Percentiles rank a stretch among this genome's conserved stretches.
Evolutionary conservation across 805 yeast species (phyloP).

Genomic region (Gaillardinia entomophila): DNA sequence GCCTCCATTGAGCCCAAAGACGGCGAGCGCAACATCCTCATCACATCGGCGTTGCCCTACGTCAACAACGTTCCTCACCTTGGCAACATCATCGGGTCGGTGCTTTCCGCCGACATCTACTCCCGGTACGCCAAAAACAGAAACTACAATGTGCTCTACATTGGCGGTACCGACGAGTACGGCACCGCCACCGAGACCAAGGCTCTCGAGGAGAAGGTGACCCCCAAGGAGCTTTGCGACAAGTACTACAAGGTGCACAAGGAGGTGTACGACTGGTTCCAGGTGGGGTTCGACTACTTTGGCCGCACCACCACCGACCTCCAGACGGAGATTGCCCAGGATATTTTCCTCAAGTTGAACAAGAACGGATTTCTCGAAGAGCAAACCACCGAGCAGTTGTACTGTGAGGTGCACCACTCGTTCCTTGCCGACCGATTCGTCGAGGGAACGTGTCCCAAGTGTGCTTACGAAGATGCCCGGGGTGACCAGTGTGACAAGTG

Average conservation of each 20-base stretch:
- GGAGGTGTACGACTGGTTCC: conserved; percentile 95
- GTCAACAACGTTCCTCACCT: conserved; percentile 98
- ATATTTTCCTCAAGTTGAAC: conserved; percentile 71
- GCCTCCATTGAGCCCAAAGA: conserved; percentile 51
- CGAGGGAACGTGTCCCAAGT: conserved; percentile 95
- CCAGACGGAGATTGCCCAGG: conserved; percentile 95
- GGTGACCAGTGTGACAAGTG: conserved; percentile 99
- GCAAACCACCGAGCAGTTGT: conserved; percentile 81
- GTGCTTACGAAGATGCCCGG: conserved; percentile 93
- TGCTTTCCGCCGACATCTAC: conserved; percentile 88
- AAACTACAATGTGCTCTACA: conserved; percentile 76
- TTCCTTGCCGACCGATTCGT: conserved; percentile 95
- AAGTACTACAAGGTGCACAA: conserved; percentile 84
- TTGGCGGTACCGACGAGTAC: conserved; percentile 98
- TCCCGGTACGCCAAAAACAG: conserved; percentile 86
- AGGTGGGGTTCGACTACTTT: conserved; percentile 87
- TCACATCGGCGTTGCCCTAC: conserved; percentile 95
- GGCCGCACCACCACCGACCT: conserved; percentile 92
- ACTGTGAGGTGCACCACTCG: conserved; percentile 85
- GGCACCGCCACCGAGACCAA: conserved; percentile 99
- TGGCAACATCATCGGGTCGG: conserved; percentile 96
- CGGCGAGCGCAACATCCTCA: conserved; percentile 72
- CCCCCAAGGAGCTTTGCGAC: conserved; percentile 86
- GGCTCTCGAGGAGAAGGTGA: conserved; percentile 87
- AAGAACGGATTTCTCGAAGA: conserved; percentile 81